Evolutionary conservation across 805 yeast genomes (phyloP), one percentile per base, ranked within the genome.

Genomic region (Ogataea allantospora): DNA sequence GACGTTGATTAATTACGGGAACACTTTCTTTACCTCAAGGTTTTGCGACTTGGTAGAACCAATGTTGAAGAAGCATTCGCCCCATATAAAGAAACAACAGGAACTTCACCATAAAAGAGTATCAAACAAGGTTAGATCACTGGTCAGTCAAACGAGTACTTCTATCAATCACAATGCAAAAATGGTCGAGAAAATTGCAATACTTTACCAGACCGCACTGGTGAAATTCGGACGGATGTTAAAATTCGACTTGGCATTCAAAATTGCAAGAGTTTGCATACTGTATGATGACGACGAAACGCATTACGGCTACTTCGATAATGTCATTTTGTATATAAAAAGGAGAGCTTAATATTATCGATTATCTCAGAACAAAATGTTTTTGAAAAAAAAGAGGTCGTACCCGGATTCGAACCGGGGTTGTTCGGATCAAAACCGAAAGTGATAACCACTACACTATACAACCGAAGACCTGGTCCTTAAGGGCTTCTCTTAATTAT

Each of bases 321-420:
- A 59, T 23, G 23, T 56, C 6, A 51, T 51, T 3, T 37, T 40
- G 35, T 52, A 32, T 25, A 20, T 47, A 12, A 45, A 42, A 12
- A 34, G 22, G 22, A 36, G 23, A 21, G 11, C 4, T 7, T 21
- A n/a, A 21, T 5, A 9, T n/a, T 21, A 10, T 21, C 8, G 23
- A 24, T 24, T 4, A 7, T 11, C 9, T 7, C 22, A 7, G 7
- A 23, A 12, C 19, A 8, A 26, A 25, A 10, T n/a, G 5, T 3
- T 3, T 6, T 21, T 11, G 19, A 20, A 42, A 54, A 53, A 51
- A 50, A 40, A 44, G 44, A 78, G 84, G 83, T 77, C 85, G 75
- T 75, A 74, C 84, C 84, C 84, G 84, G 84, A 76, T 77, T 78
- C 84, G 85, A 78, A 78, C 84, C 77, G 83, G 83, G 83, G 84